A percentile compares a stretch with the other conserved stretches of the same genome.
phyloP scores from a whole-genome alignment of 2,329 filamentous ascomycete species.

The Ustulina deusta region DNA sequence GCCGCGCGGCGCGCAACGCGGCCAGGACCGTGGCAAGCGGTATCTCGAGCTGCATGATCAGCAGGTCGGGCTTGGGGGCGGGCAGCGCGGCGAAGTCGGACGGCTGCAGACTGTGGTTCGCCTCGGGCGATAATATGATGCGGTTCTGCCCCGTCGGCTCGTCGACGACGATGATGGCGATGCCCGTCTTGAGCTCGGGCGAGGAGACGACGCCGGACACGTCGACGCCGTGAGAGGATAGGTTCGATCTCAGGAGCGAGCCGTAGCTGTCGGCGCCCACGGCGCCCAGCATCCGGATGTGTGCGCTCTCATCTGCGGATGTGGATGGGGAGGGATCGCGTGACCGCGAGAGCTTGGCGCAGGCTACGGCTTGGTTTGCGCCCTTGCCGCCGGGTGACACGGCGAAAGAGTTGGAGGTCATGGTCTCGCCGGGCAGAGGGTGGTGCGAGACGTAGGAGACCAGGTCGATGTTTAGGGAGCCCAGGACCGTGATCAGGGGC shows the following conservation, averaged over 20 bases:
- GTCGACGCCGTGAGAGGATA: constrained; percentile 72
- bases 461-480: constrained; percentile 94
- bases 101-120: constrained; percentile 67
- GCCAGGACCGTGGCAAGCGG: constrained; percentile 73
- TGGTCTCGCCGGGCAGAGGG: constrained; percentile 86
- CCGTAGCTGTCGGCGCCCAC: constrained; percentile 79
- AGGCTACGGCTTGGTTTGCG: constrained; percentile 93
- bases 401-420: constrained; percentile 81
- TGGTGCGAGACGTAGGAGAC: constrained; percentile 88
- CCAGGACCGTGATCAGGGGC: constrained; percentile 81
- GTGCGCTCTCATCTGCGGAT: constrained; percentile 49
- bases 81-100: constrained; percentile 53
- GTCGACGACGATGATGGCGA: constrained; percentile 82
- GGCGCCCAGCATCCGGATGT: constrained; percentile 78
- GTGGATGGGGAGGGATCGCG: constrained; percentile 53
- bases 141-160: constrained; percentile 79
- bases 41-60: constrained; percentile 84
- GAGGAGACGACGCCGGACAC: constrained; percentile 62
- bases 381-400: constrained; percentile 92
- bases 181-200: constrained; percentile 68
- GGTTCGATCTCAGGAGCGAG: constrained; percentile 66
- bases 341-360: constrained; percentile 79
- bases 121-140: constrained; percentile 78
- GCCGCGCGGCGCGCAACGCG: constrained; percentile 65
- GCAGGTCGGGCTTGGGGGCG: constrained; percentile 65